A percentile compares a stretch with the other conserved stretches of the same genome.
Conservation (phyloP, 441 rosid genomes). For the Adansonia gregorii region DNA sequence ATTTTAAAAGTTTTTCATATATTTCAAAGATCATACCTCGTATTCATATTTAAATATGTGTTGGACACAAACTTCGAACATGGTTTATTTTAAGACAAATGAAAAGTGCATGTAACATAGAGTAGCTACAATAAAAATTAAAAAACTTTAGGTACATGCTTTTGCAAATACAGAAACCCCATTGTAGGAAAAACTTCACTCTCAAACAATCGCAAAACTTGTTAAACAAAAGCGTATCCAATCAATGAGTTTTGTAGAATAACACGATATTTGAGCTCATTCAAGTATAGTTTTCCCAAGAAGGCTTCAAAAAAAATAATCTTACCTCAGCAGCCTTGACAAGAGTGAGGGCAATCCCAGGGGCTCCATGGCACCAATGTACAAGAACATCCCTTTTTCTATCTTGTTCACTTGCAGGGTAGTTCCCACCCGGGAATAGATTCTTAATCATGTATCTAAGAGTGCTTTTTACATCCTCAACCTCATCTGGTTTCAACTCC, state of each 20-base stretch:
- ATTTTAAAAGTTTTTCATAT: too few relatives aligned
- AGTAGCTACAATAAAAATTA: neutral
- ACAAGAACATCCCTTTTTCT: constrained; percentile 50
- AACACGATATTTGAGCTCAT: neutral
- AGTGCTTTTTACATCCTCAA: constrained; percentile 55
- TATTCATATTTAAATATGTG: too few relatives aligned
- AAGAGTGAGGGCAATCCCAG: constrained; percentile 60
- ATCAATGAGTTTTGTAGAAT: neutral
- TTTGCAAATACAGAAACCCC: constrained; percentile 3
- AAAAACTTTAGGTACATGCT: constrained; percentile 2
- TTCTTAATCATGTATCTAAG: constrained; percentile 54
- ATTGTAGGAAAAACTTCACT: neutral
- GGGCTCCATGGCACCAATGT: constrained; percentile 80
- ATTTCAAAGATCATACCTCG: too few relatives aligned
- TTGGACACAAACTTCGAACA: too few relatives aligned
- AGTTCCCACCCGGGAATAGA: constrained; percentile 58
- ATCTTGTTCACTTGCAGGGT: constrained; percentile 58
- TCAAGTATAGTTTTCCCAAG: neutral
- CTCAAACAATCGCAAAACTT: neutral
- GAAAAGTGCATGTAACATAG: too few relatives aligned
- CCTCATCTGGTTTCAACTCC: constrained; percentile 60
- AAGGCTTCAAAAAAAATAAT: neutral
- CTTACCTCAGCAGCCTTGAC: constrained; percentile 60
- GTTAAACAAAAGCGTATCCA: neutral
- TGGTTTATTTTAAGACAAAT: too few relatives aligned